These are phyloP conservation scores for Allium sativum DNA, from an alignment of 106 monocot species.

Conservation along the genomic window DNA sequence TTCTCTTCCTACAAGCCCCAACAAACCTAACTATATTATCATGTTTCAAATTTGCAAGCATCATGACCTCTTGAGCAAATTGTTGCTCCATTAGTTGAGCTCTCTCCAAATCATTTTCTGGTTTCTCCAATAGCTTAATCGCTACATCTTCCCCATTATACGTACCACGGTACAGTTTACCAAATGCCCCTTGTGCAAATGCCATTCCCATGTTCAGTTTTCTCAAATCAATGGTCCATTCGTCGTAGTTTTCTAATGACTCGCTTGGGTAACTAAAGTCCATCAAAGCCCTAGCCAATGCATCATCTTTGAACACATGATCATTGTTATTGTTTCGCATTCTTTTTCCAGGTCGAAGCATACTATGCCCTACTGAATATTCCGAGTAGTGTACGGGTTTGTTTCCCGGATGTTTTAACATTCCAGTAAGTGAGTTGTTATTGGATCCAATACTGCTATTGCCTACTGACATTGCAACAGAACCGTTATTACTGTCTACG, in stretches of 20 bases:
- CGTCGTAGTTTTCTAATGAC: constrained; percentile 43
- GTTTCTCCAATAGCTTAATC: constrained; percentile 36
- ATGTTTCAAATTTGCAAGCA: constrained; percentile 37
- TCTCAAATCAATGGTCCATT: constrained; percentile 56
- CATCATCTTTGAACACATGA: constrained; percentile 38
- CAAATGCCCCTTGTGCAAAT: constrained; percentile 72
- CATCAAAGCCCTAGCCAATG: constrained; percentile 47
- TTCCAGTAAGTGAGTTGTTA: constrained; percentile 40
- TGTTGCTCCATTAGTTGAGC: constrained; percentile 42
- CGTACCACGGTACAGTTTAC: constrained; percentile 58
- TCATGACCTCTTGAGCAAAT: constrained; percentile 36
- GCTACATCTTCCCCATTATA: constrained; percentile 54
- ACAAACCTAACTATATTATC: constrained; percentile 35
- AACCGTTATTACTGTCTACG: constrained; percentile 18
- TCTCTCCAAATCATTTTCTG: constrained; percentile 33
- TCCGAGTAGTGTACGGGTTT: constrained; percentile 19
- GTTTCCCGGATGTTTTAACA: constrained; percentile 39
- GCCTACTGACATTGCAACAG: constrained; percentile 22
- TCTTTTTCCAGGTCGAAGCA: constrained; percentile 23
- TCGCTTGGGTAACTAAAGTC: constrained; percentile 31
- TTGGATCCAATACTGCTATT: constrained; percentile 31
- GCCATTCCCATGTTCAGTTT: constrained; percentile 47
- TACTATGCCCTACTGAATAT: constrained; percentile 31
- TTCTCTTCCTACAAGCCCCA: constrained; percentile 40
- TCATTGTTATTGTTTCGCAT: constrained; percentile 4